A percentile compares a stretch with the other conserved stretches of the same genome.
These are phyloP conservation scores for Flaveria sonorensis DNA, from an alignment of 129 eudicot genomes.

Conservation along the genomic window DNA sequence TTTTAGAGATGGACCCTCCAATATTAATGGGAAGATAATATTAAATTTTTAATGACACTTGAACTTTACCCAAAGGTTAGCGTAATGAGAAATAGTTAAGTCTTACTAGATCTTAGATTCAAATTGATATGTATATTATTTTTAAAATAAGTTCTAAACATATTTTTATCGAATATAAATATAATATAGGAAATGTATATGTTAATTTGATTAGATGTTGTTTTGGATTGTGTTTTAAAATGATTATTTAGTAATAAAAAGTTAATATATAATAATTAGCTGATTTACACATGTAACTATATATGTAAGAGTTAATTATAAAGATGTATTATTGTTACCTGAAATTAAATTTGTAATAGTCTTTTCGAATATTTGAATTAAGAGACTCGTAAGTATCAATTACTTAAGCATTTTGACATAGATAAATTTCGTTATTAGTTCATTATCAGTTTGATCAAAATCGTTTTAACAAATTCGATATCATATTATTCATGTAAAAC, in stretches of 20 bases:
- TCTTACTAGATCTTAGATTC: not conserved
- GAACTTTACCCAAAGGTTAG: conserved; percentile 7
- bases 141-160: not conserved
- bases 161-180: not conserved
- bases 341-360: not conserved
- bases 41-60: not conserved
- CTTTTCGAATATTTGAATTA: not conserved
- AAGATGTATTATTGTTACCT: not conserved
- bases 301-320: not conserved
- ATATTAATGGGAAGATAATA: conserved; percentile 2
- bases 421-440: not conserved
- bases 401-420: not conserved
- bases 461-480: not conserved
- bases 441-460: not conserved
- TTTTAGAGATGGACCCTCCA: conserved; percentile 20
- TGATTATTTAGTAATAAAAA: not conserved
- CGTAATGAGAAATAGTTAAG: not conserved
- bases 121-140: not conserved
- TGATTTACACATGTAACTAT: too few species aligned
- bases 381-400: not conserved
- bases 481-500: not conserved
- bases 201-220: not conserved
- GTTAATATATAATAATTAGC: not conserved
- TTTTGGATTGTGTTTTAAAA: not conserved
- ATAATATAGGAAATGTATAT: not conserved